Evolutionary conservation across 768 basidiomycete genomes (phyloP).

Genomic region (Lentinula raphanica): DNA sequence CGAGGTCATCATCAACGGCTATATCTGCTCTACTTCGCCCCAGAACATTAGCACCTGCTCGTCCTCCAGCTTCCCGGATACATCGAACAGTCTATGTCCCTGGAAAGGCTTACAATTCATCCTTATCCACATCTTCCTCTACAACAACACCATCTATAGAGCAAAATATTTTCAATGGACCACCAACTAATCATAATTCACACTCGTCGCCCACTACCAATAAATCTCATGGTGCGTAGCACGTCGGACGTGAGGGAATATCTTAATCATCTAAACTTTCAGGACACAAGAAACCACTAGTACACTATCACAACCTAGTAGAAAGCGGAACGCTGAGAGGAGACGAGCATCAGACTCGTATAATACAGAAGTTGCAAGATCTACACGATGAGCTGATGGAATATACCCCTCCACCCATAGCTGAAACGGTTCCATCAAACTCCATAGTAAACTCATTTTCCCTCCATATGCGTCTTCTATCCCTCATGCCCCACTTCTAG

Average conservation of each 20-base stretch:
- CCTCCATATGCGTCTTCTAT: slow-evolving; percentile 20
- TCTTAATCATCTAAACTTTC: neutral
- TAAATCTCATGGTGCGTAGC: neutral
- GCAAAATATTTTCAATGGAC: neutral
- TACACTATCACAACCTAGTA: slow-evolving; percentile 42
- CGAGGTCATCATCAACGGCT: neutral
- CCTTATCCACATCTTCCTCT: neutral
- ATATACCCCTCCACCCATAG: slow-evolving; percentile 69
- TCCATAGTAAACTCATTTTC: slow-evolving; percentile 30
- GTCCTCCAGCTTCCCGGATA: slow-evolving; percentile 11
- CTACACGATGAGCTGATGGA: slow-evolving; percentile 65
- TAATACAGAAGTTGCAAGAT: slow-evolving; percentile 76
- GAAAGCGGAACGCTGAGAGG: slow-evolving; percentile 50
- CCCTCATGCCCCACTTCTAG: slow-evolving; percentile 24
- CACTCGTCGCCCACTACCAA: neutral
- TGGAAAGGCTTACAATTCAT: slow-evolving; percentile 29
- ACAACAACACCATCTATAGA: neutral
- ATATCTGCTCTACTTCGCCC: neutral
- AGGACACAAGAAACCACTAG: slow-evolving; percentile 36
- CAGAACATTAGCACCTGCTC: slow-evolving; percentile 9
- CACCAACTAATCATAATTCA: neutral
- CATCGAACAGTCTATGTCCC: slow-evolving; percentile 12
- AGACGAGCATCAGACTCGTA: slow-evolving; percentile 81
- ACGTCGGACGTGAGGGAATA: neutral
- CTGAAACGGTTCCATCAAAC: slow-evolving; percentile 32